Conservation (phyloP, 176 grass and related monocot genomes). For the Eragrostis curvula region DNA sequence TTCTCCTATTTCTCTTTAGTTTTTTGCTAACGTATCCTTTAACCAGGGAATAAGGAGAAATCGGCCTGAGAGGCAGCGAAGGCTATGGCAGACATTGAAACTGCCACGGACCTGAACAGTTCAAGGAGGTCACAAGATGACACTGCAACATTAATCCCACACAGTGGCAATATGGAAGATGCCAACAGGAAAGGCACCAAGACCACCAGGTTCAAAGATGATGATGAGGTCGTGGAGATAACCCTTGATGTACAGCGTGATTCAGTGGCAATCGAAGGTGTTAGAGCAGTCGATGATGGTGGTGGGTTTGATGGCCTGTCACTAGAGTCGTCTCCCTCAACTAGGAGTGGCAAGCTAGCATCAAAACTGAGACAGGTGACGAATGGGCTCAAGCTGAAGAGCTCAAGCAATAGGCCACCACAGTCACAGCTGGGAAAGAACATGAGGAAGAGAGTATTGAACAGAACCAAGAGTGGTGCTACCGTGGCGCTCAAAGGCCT, state of each 20-base stretch:
- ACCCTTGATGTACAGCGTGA: conserved; percentile 74
- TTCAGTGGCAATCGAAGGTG: conserved; percentile 59
- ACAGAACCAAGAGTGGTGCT: conserved; percentile 73
- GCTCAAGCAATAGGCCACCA: conserved; percentile 40
- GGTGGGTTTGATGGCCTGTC: conserved; percentile 34
- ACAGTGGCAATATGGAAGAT: conserved; percentile 59
- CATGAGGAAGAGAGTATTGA: conserved; percentile 42
- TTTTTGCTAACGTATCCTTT: conserved; percentile 3
- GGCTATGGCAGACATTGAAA: conserved; percentile 45
- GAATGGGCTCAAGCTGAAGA: conserved; percentile 63
- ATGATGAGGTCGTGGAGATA: conserved; percentile 69
- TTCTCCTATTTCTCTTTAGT: not conserved
- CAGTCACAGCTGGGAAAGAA: conserved; percentile 28
- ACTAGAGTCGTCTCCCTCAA: conserved; percentile 42
- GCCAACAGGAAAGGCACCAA: conserved; percentile 49
- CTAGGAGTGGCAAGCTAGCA: conserved; percentile 49
- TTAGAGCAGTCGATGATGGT: conserved; percentile 51
- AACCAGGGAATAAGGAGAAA: not conserved
- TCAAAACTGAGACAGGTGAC: conserved; percentile 71
- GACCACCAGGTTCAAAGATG: conserved; percentile 72
- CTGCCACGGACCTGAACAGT: not conserved
- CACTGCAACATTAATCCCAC: conserved; percentile 49
- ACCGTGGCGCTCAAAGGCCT: conserved; percentile 71
- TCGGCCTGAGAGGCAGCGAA: not conserved
- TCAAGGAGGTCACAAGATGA: conserved; percentile 49